These are phyloP conservation scores for Sclerotinia nivalis DNA, from an alignment of 2,329 filamentous ascomycete species.

Conservation along the genomic window DNA sequence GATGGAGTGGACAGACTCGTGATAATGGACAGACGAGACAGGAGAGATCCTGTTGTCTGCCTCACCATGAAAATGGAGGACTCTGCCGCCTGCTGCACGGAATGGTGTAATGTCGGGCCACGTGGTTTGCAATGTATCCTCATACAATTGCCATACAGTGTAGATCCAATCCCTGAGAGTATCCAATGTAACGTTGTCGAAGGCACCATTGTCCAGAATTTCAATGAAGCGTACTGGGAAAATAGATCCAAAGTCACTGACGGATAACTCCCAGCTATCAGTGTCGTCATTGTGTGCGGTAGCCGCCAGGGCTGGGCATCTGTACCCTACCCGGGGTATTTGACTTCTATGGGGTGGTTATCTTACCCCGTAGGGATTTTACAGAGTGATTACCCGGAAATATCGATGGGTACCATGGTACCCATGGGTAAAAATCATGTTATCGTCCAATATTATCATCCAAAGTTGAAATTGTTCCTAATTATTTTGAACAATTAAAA, in stretches of 20 bases:
- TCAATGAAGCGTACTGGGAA: slow-evolving; percentile 48
- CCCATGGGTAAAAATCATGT: no score
- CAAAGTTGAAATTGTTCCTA: no score
- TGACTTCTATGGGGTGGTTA: no score
- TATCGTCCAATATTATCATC: no score
- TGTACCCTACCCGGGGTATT: no score
- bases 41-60: slow-evolving; percentile 54
- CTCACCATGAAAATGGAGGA: slow-evolving; percentile 60
- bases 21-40: slow-evolving; percentile 56
- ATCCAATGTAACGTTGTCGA: slow-evolving; percentile 55
- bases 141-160: slow-evolving; percentile 50
- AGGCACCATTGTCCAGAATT: slow-evolving; percentile 42
- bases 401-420: no score
- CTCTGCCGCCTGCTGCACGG: slow-evolving; percentile 52
- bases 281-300: slow-evolving; percentile 16
- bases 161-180: slow-evolving; percentile 57
- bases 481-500: no score
- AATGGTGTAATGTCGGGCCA: slow-evolving; percentile 54
- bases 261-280: slow-evolving; percentile 40
- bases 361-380: no score
- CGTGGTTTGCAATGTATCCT: slow-evolving; percentile 55
- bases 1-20: slow-evolving; percentile 51
- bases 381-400: no score
- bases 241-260: slow-evolving; percentile 41
- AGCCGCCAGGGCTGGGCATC: no score